Evolutionary conservation across 768 basidiomycete genomes (phyloP).

Genomic region (Pleurotus pulmonarius): DNA sequence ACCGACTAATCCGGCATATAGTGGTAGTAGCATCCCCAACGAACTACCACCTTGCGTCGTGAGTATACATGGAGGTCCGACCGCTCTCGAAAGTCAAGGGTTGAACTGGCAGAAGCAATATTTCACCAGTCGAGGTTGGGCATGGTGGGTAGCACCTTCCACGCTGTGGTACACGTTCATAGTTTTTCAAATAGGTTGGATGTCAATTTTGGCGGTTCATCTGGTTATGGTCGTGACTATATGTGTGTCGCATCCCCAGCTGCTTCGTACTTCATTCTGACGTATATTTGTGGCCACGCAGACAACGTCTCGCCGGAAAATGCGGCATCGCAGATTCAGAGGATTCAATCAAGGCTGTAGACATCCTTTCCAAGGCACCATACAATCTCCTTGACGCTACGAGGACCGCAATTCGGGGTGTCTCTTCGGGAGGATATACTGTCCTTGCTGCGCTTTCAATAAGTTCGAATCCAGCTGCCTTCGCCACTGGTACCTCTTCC

Average conservation of each 20-base stretch:
- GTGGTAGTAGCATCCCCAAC: slow-evolving; percentile 37
- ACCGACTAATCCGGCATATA: slow-evolving; percentile 61
- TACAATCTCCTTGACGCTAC: slow-evolving; percentile 57
- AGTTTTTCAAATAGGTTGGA: slow-evolving; percentile 43
- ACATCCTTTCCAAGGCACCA: slow-evolving; percentile 38
- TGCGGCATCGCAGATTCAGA: slow-evolving; percentile 77
- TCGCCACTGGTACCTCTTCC: slow-evolving; percentile 59
- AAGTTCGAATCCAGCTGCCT: slow-evolving; percentile 37
- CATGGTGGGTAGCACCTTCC: slow-evolving; percentile 41
- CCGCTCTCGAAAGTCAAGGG: slow-evolving; percentile 38
- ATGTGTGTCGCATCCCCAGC: slow-evolving; percentile 18
- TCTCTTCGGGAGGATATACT: slow-evolving; percentile 74
- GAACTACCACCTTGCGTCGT: slow-evolving; percentile 71
- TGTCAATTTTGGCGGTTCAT: slow-evolving; percentile 76
- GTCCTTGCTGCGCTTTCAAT: slow-evolving; percentile 45
- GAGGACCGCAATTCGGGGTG: slow-evolving; percentile 69
- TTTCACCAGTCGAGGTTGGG: slow-evolving; percentile 69
- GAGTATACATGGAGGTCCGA: slow-evolving; percentile 72
- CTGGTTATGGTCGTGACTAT: slow-evolving; percentile 69
- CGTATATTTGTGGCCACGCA: slow-evolving; percentile 6
- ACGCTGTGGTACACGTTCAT: slow-evolving; percentile 10
- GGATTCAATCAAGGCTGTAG: slow-evolving; percentile 60
- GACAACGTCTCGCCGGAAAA: slow-evolving; percentile 49
- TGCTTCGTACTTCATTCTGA: neutral
- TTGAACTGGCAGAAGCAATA: slow-evolving; percentile 56